Evolutionary conservation across 2,329 filamentous ascomycete genomes (phyloP).

Genomic region (Neofusicoccum kwambonambiense): DNA sequence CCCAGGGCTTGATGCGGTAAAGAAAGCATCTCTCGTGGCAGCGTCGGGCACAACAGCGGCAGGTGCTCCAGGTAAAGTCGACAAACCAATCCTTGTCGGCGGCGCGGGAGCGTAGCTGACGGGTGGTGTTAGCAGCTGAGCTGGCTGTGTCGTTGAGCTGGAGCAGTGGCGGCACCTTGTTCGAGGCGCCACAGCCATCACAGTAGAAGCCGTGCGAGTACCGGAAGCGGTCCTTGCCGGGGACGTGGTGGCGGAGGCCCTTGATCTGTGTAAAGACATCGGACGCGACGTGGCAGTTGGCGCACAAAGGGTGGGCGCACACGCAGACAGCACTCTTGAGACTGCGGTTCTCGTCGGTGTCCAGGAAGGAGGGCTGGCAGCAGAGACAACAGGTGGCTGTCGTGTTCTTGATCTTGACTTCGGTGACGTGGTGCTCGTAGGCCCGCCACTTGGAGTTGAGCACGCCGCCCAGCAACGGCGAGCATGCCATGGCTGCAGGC

Average conservation of each 20-base stretch:
- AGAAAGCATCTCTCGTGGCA: neutral
- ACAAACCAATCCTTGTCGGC: neutral
- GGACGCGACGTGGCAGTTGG: neutral
- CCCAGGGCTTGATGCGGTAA: neutral
- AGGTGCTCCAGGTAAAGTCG: neutral
- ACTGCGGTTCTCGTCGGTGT: neutral
- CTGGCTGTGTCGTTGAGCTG: neutral
- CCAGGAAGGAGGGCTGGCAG: neutral
- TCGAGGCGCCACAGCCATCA: neutral
- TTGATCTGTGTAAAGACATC: neutral
- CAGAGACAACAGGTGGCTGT: neutral
- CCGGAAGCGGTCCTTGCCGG: neutral
- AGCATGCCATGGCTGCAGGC: neutral
- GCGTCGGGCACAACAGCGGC: neutral
- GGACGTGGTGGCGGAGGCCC: neutral
- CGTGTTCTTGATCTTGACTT: neutral
- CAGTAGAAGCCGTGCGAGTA: slow-evolving; percentile 7
- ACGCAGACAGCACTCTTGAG: neutral
- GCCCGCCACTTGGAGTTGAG: slow-evolving; percentile 2
- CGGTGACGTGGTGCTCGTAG: neutral
- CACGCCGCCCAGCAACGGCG: neutral
- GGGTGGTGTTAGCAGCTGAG: neutral
- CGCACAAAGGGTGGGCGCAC: neutral
- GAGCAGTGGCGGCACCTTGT: neutral
- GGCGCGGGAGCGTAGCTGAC: neutral